Evolutionary conservation across 371 early-diverging fungal genomes (phyloP).

Genomic region (Vairimorpha necatrix): DNA sequence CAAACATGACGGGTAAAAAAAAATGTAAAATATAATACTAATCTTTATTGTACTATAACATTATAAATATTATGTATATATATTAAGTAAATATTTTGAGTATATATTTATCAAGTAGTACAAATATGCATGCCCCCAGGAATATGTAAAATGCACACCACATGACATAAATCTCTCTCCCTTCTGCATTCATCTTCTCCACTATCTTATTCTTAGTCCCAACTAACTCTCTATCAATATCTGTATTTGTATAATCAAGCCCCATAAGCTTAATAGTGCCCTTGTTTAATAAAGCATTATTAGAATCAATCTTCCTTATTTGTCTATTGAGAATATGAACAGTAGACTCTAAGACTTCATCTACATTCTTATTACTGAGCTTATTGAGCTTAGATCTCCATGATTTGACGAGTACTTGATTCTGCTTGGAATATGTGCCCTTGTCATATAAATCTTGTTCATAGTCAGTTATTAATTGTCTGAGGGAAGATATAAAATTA

Average conservation of each 20-base stretch:
- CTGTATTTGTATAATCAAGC: slow-evolving; percentile 54
- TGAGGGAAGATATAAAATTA: not conserved
- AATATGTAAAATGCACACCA: slow-evolving; percentile 6
- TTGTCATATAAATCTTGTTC: slow-evolving; percentile 44
- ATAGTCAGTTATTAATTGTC: slow-evolving; percentile 29
- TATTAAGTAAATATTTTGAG: too few species aligned
- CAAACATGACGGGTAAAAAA: not conserved
- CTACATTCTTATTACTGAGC: not conserved
- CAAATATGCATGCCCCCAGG: not conserved
- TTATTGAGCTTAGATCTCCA: slow-evolving; percentile 23
- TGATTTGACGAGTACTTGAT: slow-evolving; percentile 8
- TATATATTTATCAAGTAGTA: slow-evolving; percentile 31
- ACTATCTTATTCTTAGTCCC: slow-evolving; percentile 44
- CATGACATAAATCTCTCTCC: slow-evolving; percentile 26
- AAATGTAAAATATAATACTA: not conserved
- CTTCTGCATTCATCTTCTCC: slow-evolving; percentile 34
- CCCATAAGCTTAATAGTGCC: slow-evolving; percentile 52
- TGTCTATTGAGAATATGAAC: slow-evolving; percentile 51
- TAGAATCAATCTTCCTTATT: slow-evolving; percentile 54
- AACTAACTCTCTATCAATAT: slow-evolving; percentile 52
- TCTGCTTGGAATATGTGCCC: slow-evolving; percentile 8
- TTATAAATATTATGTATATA: too few species aligned
- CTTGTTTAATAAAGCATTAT: slow-evolving; percentile 42
- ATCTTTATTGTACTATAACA: too few species aligned
- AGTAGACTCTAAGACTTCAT: slow-evolving; percentile 50